These are phyloP conservation scores for Aspergillus mulundensis DNA, from an alignment of 495 filamentous ascomycete species.

Conservation along the genomic window DNA sequence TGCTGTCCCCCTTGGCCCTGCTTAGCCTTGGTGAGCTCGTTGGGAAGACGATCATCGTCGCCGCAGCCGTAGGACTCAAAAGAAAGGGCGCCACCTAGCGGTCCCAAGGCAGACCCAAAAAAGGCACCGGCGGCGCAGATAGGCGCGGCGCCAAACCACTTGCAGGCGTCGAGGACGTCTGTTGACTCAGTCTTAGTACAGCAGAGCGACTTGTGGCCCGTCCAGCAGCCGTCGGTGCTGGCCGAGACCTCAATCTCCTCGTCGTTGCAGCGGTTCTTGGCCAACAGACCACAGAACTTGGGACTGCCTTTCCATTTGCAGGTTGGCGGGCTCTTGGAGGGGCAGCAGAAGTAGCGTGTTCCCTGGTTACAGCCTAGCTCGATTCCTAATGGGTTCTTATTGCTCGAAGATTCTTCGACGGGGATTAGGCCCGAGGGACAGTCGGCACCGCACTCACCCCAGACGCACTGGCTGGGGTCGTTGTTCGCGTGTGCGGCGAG, in stretches of 20 bases:
- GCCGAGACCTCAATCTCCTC: slow-evolving; percentile 1
- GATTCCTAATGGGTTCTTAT: neutral
- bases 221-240: neutral
- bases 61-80: neutral
- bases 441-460: neutral
- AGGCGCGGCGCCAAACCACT: neutral
- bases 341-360: slow-evolving; percentile 1
- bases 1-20: neutral
- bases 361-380: slow-evolving; percentile 1
- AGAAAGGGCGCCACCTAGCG: neutral
- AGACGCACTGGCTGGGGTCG: slow-evolving; percentile 1
- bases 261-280: neutral
- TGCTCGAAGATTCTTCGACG: neutral
- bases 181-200: neutral
- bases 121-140: neutral
- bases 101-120: neutral
- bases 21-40: slow-evolving; percentile 1
- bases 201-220: slow-evolving; percentile 1
- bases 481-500: neutral
- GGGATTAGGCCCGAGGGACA: neutral
- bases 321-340: neutral
- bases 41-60: neutral
- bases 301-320: slow-evolving; percentile 1
- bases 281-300: neutral
- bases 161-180: neutral